These are phyloP conservation scores for Trichomonascaceae sp. DNA, from an alignment of 1,139 yeast species.

Conservation along the genomic window DNA sequence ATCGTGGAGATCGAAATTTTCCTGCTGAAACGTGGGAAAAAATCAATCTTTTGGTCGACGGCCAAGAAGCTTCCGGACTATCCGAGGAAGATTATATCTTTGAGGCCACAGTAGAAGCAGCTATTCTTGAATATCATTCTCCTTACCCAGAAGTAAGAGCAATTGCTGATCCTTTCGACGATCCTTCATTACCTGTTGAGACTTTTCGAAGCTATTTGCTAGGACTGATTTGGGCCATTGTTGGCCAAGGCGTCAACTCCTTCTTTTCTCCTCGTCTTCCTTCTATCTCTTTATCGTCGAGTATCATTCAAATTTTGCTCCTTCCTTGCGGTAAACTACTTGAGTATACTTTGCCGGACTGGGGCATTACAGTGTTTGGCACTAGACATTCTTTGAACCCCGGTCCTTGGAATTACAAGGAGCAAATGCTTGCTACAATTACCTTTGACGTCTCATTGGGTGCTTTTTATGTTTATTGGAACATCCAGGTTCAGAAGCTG, in stretches of 20 bases:
- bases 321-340: constrained; percentile 48
- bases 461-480: constrained; percentile 9
- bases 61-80: constrained; percentile 16
- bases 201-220: constrained; percentile 52
- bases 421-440: constrained; percentile 57
- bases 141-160: constrained; percentile 56
- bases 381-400: constrained; percentile 44
- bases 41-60: constrained; percentile 25
- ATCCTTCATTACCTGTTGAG: constrained; percentile 43
- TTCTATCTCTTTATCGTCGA: constrained; percentile 39
- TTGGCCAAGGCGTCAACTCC: constrained; percentile 53
- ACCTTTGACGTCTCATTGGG: constrained; percentile 27
- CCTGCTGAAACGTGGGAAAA: constrained; percentile 35
- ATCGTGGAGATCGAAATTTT: constrained; percentile 46
- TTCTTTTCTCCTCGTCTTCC: constrained; percentile 56
- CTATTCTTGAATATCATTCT: constrained; percentile 46
- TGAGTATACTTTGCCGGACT: constrained; percentile 40
- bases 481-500: constrained; percentile 8
- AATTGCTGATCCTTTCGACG: constrained; percentile 37
- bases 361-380: constrained; percentile 40
- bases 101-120: constrained; percentile 44
- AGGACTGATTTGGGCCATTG: constrained; percentile 50
- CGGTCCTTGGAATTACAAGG: constrained; percentile 64
- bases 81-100: constrained; percentile 19
- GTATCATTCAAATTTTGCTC: constrained; percentile 52